Percentiles rank a stretch among this genome's conserved stretches.
These are phyloP conservation scores for Trametes elegans DNA, from an alignment of 768 basidiomycete species.

Conservation along the genomic window DNA sequence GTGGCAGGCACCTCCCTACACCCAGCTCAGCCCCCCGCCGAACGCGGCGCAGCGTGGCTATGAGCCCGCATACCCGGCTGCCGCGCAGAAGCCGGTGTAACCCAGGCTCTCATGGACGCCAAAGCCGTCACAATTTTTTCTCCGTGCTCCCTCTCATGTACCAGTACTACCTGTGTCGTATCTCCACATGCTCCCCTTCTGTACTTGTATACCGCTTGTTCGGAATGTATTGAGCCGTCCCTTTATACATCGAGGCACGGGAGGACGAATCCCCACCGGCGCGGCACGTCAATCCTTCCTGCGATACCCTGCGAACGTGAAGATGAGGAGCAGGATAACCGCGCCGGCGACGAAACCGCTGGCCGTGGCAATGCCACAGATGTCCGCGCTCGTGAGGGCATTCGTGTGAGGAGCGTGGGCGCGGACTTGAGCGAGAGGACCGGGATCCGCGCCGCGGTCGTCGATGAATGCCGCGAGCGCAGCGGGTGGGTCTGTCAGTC, in stretches of 20 bases:
- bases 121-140: background rate
- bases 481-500: slow-evolving; percentile 38
- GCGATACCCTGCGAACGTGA: slow-evolving; percentile 1
- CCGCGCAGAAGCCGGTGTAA: slow-evolving; percentile 13
- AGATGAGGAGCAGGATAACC: slow-evolving; percentile 25
- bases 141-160: slow-evolving; percentile 5
- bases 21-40: slow-evolving; percentile 17
- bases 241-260: slow-evolving; percentile 3
- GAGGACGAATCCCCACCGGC: background rate
- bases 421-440: slow-evolving; percentile 23
- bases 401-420: slow-evolving; percentile 9
- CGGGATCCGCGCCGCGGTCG: slow-evolving; percentile 43
- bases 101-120: background rate
- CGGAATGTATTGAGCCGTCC: background rate
- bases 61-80: slow-evolving; percentile 35
- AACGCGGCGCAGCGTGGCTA: slow-evolving; percentile 25
- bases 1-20: slow-evolving; percentile 15
- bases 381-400: slow-evolving; percentile 20
- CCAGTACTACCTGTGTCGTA: background rate
- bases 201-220: background rate
- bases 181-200: slow-evolving; percentile 1
- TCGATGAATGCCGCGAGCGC: slow-evolving; percentile 40
- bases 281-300: slow-evolving; percentile 10
- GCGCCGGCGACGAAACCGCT: slow-evolving; percentile 39
- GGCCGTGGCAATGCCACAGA: slow-evolving; percentile 29